Base-by-base conservation (phyloP, 257 asterid genomes). In the Penstemon davidsonii region DNA sequence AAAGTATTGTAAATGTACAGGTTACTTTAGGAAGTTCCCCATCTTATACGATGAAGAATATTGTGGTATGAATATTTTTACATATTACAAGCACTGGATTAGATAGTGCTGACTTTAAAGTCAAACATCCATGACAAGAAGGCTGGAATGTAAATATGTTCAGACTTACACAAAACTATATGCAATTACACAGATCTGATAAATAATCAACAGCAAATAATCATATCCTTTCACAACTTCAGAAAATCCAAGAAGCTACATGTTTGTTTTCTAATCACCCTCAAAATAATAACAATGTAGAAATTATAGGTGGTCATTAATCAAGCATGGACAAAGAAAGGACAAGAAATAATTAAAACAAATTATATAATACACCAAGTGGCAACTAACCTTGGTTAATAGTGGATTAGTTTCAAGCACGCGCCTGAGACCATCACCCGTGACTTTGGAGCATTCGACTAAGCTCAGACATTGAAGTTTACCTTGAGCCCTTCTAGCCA, bases 401-500 rank as follows among this genome's bases (percentile, higher is more conserved):
- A 75, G 75, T 42, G 83, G 86, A 84, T 88, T 93, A 52, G 79
- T 64, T 64, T 87, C 91, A 63, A 93, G 89, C 12, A 93, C 77
- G 25, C 77, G 86, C 80, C 79, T 84, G 67, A 93, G 56, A 60
- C 94, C 85, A 63, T 79, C 88, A 78, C 84, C 90, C 0, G 98
- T 90, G 67, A 93, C 72, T 78, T 73, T 81, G 4, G 78, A 66
- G 61, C 98, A 90, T 75, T 84, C 86, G 64, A 88, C 83, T 61
- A 93, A 76, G 70, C 87, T 81, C 81, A 93, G 69, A 76, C 90
- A 82, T 62, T 78, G 82, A 70, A 93, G 81, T 51, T 55, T 68
- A 33, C 97, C 96, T 59, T 81, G 82, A 36, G 96, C 96, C 75
- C 92, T 80, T 66, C 78, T 61, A 65, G 86, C 71, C 70, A 93